Conservation (phyloP, 177 flowering plant species). For the Vitis hybrid region DNA sequence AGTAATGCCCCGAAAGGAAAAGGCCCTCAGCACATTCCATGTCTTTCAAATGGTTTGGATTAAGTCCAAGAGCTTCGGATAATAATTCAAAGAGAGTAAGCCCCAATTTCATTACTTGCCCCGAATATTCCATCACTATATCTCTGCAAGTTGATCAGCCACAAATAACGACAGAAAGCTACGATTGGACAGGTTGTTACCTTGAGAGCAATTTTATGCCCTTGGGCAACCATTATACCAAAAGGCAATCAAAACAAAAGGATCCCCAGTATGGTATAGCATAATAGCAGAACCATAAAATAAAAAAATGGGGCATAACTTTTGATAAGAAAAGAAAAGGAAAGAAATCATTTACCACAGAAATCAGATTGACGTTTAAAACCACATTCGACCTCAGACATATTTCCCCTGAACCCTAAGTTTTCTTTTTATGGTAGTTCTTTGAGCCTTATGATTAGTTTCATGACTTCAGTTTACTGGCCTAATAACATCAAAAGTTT, state of each 20-base stretch:
- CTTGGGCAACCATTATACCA: neutral
- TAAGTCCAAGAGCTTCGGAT: slow-evolving; percentile 37
- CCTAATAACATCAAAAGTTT: neutral
- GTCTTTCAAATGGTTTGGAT: slow-evolving; percentile 24
- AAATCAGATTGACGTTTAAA: too few species aligned
- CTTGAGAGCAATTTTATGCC: neutral
- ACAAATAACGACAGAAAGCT: neutral
- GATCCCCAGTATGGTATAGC: too few species aligned
- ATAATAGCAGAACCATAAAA: too few species aligned
- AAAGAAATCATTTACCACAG: too few species aligned
- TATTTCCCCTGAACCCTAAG: too few species aligned
- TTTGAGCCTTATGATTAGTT: too few species aligned
- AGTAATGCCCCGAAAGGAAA: slow-evolving; percentile 33
- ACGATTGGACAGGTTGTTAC: neutral
- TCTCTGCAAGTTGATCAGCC: slow-evolving; percentile 16
- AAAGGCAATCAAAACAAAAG: too few species aligned
- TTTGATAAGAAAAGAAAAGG: too few species aligned
- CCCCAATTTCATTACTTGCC: slow-evolving; percentile 28
- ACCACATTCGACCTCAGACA: too few species aligned
- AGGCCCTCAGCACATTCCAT: slow-evolving; percentile 34
- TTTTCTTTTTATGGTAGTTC: too few species aligned
- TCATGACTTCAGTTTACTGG: too few species aligned
- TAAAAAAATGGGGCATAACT: too few species aligned
- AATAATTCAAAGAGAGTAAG: slow-evolving; percentile 18
- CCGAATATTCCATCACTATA: slow-evolving; percentile 22